Evolutionary conservation across 345 rosid species (phyloP).

Genomic region (Brassica rapa): DNA sequence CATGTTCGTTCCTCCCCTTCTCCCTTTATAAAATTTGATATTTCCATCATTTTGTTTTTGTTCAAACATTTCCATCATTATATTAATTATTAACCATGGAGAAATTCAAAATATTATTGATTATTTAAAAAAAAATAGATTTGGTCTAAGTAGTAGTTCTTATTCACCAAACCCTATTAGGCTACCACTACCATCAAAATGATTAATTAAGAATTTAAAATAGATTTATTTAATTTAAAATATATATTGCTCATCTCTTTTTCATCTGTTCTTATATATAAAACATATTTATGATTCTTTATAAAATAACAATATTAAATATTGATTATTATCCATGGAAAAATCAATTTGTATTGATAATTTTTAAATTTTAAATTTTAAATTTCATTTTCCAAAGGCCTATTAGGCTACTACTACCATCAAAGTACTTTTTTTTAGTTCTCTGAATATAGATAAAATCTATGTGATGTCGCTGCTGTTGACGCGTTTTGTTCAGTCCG

Average conservation of each 20-base stretch:
- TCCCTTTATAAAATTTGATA: background rate
- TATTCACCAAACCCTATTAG: too few relatives aligned
- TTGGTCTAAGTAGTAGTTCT: background rate
- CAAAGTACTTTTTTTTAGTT: background rate
- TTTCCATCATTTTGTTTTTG: background rate
- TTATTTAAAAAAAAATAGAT: background rate
- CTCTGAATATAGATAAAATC: background rate
- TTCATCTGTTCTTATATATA: background rate
- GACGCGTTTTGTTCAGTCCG: constrained; percentile 26
- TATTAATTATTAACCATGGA: background rate
- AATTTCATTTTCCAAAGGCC: background rate
- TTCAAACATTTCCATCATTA: background rate
- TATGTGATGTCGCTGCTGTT: constrained; percentile 16
- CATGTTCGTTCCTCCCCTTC: constrained; percentile 26
- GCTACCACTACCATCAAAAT: background rate
- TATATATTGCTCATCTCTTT: background rate
- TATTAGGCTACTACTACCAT: background rate
- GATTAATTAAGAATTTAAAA: too few relatives aligned
- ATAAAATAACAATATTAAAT: background rate
- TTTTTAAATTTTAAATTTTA: too few relatives aligned
- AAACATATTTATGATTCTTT: background rate
- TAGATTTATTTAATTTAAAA: too few relatives aligned
- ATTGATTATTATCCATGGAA: background rate
- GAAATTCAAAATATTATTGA: background rate
- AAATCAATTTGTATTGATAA: too few relatives aligned